Conservation (phyloP, 1,284 basidiomycete genomes). For the Flammula alnicola region DNA sequence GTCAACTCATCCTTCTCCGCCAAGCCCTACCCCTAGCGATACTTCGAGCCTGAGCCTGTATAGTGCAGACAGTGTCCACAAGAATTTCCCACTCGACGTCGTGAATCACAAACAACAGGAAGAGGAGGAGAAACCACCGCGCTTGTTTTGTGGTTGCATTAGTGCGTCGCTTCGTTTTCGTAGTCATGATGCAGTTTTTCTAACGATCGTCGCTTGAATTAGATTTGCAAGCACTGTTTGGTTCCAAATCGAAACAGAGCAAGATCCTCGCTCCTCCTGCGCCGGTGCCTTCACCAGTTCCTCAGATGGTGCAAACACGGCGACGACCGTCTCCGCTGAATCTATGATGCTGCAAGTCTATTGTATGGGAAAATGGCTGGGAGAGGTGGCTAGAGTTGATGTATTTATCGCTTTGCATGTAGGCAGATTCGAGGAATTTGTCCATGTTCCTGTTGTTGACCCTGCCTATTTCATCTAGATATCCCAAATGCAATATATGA, state of each 20-base stretch:
- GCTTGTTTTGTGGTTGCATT: slow-evolving; percentile 26
- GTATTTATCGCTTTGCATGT: slow-evolving; percentile 4
- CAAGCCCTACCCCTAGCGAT: slow-evolving; percentile 27
- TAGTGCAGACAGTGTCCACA: slow-evolving; percentile 26
- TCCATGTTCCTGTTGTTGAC: neutral
- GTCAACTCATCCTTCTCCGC: slow-evolving; percentile 15
- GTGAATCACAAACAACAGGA: slow-evolving; percentile 15
- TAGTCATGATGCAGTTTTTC: neutral
- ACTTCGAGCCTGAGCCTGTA: slow-evolving; percentile 28
- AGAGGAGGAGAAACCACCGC: slow-evolving; percentile 19
- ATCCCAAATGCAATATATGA: slow-evolving; percentile 5
- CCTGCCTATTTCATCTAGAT: slow-evolving; percentile 3
- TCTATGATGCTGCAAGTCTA: slow-evolving; percentile 13
- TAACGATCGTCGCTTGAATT: neutral
- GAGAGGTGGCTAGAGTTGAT: slow-evolving; percentile 12
- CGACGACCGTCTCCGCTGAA: slow-evolving; percentile 27
- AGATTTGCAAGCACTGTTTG: slow-evolving; percentile 24
- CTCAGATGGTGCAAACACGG: slow-evolving; percentile 26
- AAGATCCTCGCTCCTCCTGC: slow-evolving; percentile 26
- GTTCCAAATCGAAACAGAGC: slow-evolving; percentile 20
- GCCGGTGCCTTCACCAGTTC: slow-evolving; percentile 18
- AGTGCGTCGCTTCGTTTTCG: slow-evolving; percentile 18
- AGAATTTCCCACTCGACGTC: slow-evolving; percentile 25
- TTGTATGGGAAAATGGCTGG: neutral
- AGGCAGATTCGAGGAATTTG: neutral